Conservation (phyloP, 2,329 filamentous ascomycete species). For the Colletotrichum sojae region DNA sequence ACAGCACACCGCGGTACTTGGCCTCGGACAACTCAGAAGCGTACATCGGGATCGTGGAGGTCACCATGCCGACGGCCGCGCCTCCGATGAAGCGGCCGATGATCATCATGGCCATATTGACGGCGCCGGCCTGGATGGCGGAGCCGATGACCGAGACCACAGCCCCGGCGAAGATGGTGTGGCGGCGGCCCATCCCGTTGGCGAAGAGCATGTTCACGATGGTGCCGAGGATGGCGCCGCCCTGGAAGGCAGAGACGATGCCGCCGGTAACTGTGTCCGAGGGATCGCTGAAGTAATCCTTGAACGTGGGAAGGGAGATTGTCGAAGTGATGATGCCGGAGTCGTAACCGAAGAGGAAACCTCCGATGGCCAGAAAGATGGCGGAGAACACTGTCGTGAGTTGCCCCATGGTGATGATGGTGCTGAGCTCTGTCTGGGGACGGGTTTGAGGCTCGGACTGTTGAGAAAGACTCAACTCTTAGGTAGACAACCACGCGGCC, state of each 20-base stretch:
- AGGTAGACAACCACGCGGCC: neutral
- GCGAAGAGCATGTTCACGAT: constrained; percentile 50
- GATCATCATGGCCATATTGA: constrained; percentile 60
- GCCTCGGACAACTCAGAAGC: constrained; percentile 58
- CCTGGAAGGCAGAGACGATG: constrained; percentile 47
- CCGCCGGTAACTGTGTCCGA: constrained; percentile 44
- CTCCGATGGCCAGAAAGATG: constrained; percentile 46
- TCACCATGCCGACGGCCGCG: constrained; percentile 61
- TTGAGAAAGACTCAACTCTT: neutral
- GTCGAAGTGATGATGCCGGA: constrained; percentile 59
- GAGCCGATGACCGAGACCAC: constrained; percentile 49
- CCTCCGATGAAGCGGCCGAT: constrained; percentile 64
- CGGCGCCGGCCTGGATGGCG: constrained; percentile 50
- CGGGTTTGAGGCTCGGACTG: neutral
- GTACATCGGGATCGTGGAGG: constrained; percentile 62
- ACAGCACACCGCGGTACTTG: constrained; percentile 54
- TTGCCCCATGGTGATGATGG: constrained; percentile 38
- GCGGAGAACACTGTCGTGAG: constrained; percentile 40
- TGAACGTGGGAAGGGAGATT: constrained; percentile 47
- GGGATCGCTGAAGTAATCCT: constrained; percentile 59
- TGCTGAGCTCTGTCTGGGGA: too few relatives aligned
- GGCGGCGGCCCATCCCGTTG: constrained; percentile 48
- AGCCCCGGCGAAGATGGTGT: constrained; percentile 49
- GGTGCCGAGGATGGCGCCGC: constrained; percentile 46
- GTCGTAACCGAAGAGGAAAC: constrained; percentile 60